Evolutionary conservation across 2,329 filamentous ascomycete genomes (phyloP).

Genomic region (Fusarium tuaranense): DNA sequence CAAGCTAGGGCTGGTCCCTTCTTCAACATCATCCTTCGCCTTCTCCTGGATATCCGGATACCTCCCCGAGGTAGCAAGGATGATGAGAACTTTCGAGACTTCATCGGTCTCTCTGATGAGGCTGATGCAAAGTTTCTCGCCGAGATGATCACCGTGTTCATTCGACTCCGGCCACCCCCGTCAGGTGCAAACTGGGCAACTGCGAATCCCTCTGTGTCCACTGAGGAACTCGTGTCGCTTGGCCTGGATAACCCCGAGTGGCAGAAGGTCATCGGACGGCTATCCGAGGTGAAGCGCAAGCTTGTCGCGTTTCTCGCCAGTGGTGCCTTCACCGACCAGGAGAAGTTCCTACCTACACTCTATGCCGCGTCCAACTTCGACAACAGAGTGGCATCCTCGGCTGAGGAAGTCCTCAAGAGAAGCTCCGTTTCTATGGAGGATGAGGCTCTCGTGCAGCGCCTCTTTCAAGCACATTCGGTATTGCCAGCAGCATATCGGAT

Average conservation of each 20-base stretch:
- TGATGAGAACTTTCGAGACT: conserved; percentile 74
- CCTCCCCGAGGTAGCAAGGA: conserved; percentile 84
- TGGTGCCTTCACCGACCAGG: conserved; percentile 84
- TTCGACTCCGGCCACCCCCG: conserved; percentile 57
- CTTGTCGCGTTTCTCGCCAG: conserved; percentile 81
- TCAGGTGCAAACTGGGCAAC: conserved; percentile 47
- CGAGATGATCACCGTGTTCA: conserved; percentile 79
- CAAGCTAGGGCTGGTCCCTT: conserved; percentile 64
- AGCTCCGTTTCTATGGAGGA: conserved; percentile 81
- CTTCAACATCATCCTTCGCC: conserved; percentile 84
- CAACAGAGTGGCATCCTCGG: conserved; percentile 83
- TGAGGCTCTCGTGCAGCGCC: conserved; percentile 66
- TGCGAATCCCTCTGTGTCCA: conserved; percentile 50
- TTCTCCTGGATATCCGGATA: conserved; percentile 77
- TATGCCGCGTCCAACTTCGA: conserved; percentile 88
- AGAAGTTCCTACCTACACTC: conserved; percentile 86
- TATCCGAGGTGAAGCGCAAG: conserved; percentile 64
- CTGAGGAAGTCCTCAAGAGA: conserved; percentile 89
- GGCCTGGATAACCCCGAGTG: conserved; percentile 63
- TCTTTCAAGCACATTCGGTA: conserved; percentile 82
- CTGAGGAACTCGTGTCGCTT: conserved; percentile 47
- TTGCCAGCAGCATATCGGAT: conserved; percentile 79
- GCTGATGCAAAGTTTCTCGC: conserved; percentile 81
- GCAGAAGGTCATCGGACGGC: conserved; percentile 64
- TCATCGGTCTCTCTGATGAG: conserved; percentile 73